Percentiles rank a stretch among this genome's conserved stretches.
phyloP scores from a whole-genome alignment of 2,329 filamentous ascomycete species.

The Monilinia vaccinii-corymbosi region DNA sequence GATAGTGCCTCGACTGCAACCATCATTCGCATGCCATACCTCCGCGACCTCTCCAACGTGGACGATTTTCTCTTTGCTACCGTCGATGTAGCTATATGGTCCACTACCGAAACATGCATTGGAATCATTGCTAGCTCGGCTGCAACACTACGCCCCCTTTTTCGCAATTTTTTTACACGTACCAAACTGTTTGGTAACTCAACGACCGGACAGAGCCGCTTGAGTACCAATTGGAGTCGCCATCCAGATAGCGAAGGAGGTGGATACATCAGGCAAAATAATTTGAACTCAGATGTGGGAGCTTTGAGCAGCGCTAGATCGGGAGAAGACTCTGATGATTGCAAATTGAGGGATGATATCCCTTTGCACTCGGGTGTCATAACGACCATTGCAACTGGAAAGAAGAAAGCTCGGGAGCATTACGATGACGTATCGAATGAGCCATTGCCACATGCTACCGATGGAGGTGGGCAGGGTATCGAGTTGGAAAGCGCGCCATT shows the following conservation, averaged over 20 bases:
- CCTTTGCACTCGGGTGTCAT: not conserved
- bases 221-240: not conserved
- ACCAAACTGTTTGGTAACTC: not conserved
- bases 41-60: conserved; percentile 30
- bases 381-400: not conserved
- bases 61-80: conserved; percentile 34
- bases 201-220: not conserved
- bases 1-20: conserved; percentile 33
- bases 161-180: conserved; percentile 19
- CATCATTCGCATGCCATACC: conserved; percentile 35
- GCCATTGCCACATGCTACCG: not conserved
- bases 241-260: not conserved
- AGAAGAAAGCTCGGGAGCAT: not conserved
- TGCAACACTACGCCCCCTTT: conserved; percentile 34
- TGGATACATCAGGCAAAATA: conserved; percentile 1
- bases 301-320: not conserved
- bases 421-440: not conserved
- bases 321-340: not conserved
- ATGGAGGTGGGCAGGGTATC: not conserved
- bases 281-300: not conserved
- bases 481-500: not conserved
- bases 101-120: conserved; percentile 34
- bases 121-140: conserved; percentile 33
- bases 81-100: conserved; percentile 35
- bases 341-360: not conserved